A percentile compares a stretch with the other conserved stretches of the same genome.
Conservation (phyloP, 805 yeast species). For the Nakazawaea holstii region DNA sequence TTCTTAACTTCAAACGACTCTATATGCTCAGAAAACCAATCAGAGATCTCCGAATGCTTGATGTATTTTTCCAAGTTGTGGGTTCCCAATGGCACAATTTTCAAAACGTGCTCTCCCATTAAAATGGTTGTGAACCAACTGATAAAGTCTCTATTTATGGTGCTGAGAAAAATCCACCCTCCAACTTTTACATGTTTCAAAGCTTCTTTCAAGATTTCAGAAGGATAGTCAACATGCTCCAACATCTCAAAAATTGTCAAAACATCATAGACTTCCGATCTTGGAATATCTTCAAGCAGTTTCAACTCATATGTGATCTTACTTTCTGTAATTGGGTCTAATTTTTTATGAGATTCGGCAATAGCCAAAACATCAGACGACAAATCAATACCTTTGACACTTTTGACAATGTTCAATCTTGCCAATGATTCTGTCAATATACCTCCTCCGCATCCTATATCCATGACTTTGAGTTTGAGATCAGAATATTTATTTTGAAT, state of each 20-base stretch:
- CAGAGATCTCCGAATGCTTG: slow-evolving; percentile 62
- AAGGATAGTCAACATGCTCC: slow-evolving; percentile 89
- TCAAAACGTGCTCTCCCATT: slow-evolving; percentile 76
- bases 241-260: slow-evolving; percentile 91
- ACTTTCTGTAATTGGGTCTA: slow-evolving; percentile 57
- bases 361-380: slow-evolving; percentile 78
- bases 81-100: slow-evolving; percentile 88
- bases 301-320: slow-evolving; percentile 57
- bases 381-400: slow-evolving; percentile 80
- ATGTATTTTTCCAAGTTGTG: slow-evolving; percentile 86
- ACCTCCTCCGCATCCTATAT: slow-evolving; percentile 99
- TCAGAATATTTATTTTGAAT: slow-evolving; percentile 30
- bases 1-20: slow-evolving; percentile 52
- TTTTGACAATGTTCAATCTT: slow-evolving; percentile 53
- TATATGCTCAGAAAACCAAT: slow-evolving; percentile 50
- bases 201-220: slow-evolving; percentile 65
- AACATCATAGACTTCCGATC: slow-evolving; percentile 53
- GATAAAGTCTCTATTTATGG: slow-evolving; percentile 82
- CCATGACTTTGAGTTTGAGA: slow-evolving; percentile 54
- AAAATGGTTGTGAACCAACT: slow-evolving; percentile 92
- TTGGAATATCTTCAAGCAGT: slow-evolving; percentile 54
- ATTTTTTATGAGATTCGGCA: slow-evolving; percentile 60
- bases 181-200: slow-evolving; percentile 66
- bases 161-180: slow-evolving; percentile 82
- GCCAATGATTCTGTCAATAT: slow-evolving; percentile 84